Evolutionary conservation across 2,329 filamentous ascomycete species (phyloP).

Genomic region (Pleochaeta shiraiana): DNA sequence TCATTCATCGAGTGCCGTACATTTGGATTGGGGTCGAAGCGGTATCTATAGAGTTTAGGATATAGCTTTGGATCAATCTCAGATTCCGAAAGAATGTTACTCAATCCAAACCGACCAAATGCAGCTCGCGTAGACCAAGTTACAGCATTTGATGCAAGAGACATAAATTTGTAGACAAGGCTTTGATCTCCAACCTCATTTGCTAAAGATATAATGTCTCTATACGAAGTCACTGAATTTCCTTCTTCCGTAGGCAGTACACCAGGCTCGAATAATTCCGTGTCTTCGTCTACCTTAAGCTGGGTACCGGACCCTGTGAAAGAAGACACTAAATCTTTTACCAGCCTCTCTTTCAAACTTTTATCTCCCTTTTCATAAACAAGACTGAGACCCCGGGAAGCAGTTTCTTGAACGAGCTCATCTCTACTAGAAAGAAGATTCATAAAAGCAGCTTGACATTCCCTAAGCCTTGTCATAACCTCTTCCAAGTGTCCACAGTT

Average conservation of each 20-base stretch:
- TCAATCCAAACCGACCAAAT: conserved; percentile 83
- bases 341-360: conserved; percentile 57
- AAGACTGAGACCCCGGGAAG: conserved; percentile 71
- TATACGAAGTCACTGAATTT: conserved; percentile 81
- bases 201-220: conserved; percentile 89
- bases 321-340: conserved; percentile 68
- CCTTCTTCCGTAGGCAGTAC: conserved; percentile 78
- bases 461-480: conserved; percentile 50
- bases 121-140: conserved; percentile 96
- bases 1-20: conserved; percentile 93
- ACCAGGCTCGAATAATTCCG: conserved; percentile 81
- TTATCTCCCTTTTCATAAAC: conserved; percentile 87
- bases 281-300: conserved; percentile 74
- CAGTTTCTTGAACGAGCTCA: conserved; percentile 88
- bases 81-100: conserved; percentile 76
- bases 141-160: conserved; percentile 80
- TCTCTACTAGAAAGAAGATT: conserved; percentile 70
- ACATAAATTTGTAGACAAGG: conserved; percentile 98
- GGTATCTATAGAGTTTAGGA: conserved; percentile 81
- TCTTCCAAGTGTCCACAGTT: conserved; percentile 63
- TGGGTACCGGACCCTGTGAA: conserved; percentile 60
- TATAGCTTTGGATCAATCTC: conserved; percentile 83
- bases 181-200: conserved; percentile 91
- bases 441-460: conserved; percentile 76
- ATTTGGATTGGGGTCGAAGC: conserved; percentile 86